These are phyloP conservation scores for Apiotrichum brassicae DNA, from an alignment of 1,284 basidiomycete species.

Conservation along the genomic window DNA sequence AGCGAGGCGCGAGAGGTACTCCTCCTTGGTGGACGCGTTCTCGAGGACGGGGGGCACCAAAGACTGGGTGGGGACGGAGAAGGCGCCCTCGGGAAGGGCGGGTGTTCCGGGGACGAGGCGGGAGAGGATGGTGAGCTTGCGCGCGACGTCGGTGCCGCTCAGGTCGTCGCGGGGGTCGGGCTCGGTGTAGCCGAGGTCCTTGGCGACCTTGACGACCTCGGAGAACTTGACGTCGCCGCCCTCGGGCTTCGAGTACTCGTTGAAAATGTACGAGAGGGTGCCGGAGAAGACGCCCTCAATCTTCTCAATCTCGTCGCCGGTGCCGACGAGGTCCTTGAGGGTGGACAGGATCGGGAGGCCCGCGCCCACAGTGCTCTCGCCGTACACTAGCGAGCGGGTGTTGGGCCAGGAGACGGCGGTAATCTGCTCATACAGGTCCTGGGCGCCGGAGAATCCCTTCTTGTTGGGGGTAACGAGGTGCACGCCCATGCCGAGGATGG, in stretches of 20 bases:
- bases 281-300: conserved; percentile 65
- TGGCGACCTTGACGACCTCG: conserved; percentile 79
- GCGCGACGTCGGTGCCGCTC: conserved; percentile 91
- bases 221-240: conserved; percentile 60
- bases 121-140: conserved; percentile 92
- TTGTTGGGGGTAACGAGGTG: conserved; percentile 96
- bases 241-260: conserved; percentile 67
- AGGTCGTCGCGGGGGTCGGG: conserved; percentile 96
- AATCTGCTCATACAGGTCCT: conserved; percentile 67
- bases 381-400: conserved; percentile 59
- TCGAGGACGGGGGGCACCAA: conserved; percentile 75
- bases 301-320: conserved; percentile 71
- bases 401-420: conserved; percentile 53
- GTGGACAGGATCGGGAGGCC: conserved; percentile 89
- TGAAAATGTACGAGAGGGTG: conserved; percentile 98
- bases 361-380: conserved; percentile 93
- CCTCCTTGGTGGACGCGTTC: conserved; percentile 62
- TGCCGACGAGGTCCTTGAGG: conserved; percentile 81
- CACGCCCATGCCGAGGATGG: conserved; percentile 70
- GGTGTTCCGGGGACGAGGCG: conserved; percentile 56
- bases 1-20: conserved; percentile 72
- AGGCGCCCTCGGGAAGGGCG: conserved; percentile 61
- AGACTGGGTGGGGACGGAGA: conserved; percentile 73
- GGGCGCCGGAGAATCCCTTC: conserved; percentile 82
- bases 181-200: conserved; percentile 93